Percentiles rank a stretch among this genome's conserved stretches.
These are phyloP conservation scores for Proliferodiscus dingleyae DNA, from an alignment of 2,329 filamentous ascomycete species.

Conservation along the genomic window DNA sequence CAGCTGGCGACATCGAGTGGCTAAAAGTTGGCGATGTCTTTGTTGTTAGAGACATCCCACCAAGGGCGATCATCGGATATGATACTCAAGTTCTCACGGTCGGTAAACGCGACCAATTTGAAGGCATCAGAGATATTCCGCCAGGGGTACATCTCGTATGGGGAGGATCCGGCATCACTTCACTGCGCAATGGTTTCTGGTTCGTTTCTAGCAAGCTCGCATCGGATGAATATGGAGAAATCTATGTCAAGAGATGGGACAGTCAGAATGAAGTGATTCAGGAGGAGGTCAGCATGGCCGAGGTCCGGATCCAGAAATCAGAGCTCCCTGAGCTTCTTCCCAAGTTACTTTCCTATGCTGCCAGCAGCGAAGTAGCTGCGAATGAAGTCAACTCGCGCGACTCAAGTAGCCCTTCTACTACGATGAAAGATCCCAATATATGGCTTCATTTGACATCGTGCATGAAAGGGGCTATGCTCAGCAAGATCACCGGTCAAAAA, in stretches of 20 bases:
- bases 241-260: conserved; percentile 50
- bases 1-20: conserved; percentile 14
- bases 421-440: conserved; percentile 31
- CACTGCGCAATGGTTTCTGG: conserved; percentile 54
- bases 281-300: conserved; percentile 41
- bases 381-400: background rate
- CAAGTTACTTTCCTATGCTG: conserved; percentile 22
- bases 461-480: conserved; percentile 42
- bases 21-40: conserved; percentile 43
- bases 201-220: conserved; percentile 33
- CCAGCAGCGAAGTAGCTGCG: background rate
- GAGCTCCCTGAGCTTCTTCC: conserved; percentile 26
- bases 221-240: conserved; percentile 27
- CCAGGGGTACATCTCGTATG: conserved; percentile 56
- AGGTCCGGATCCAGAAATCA: conserved; percentile 42
- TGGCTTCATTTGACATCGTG: conserved; percentile 50
- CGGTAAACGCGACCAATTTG: conserved; percentile 43
- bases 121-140: conserved; percentile 51
- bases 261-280: conserved; percentile 49
- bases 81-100: conserved; percentile 42
- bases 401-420: background rate
- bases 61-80: conserved; percentile 26
- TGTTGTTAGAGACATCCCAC: conserved; percentile 47
- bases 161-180: conserved; percentile 46
- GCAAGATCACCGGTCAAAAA: conserved; percentile 41